Conservation (phyloP, 352 stramenopile species). For the Phytopythium aichiense region DNA sequence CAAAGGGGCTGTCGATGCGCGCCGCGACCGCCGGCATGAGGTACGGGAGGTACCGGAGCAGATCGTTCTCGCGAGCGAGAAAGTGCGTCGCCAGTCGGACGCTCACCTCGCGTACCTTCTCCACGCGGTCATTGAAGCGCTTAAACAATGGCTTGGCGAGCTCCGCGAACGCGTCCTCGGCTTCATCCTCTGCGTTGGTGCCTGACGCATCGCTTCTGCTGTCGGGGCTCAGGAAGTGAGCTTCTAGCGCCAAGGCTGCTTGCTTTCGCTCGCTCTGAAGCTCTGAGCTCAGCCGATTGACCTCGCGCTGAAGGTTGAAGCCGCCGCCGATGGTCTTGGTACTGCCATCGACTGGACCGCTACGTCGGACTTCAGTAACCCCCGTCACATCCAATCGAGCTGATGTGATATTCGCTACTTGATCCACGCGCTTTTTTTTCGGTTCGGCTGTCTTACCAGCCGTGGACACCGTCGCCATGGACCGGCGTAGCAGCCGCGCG, state of each 20-base stretch:
- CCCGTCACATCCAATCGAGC: neutral
- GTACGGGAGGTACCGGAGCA: conserved; percentile 70
- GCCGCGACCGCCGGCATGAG: conserved; percentile 63
- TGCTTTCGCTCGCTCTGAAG: conserved; percentile 47
- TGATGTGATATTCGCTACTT: neutral
- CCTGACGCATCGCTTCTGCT: neutral
- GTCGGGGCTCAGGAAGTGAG: conserved; percentile 26
- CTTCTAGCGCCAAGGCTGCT: conserved; percentile 46
- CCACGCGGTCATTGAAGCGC: conserved; percentile 76
- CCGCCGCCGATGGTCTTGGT: neutral
- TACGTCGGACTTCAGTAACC: neutral
- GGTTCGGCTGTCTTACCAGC: neutral
- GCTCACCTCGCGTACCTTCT: conserved; percentile 75
- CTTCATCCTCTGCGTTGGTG: neutral
- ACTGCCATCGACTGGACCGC: neutral
- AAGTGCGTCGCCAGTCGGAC: conserved; percentile 48
- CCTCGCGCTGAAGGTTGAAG: conserved; percentile 42
- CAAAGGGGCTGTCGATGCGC: conserved; percentile 62
- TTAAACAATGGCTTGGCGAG: conserved; percentile 78
- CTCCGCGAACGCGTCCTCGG: conserved; percentile 23
- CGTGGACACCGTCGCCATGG: conserved; percentile 14
- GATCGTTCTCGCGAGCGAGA: conserved; percentile 41
- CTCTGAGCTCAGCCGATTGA: conserved; percentile 64
- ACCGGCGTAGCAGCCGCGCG: conserved; percentile 35
- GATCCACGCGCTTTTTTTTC: neutral